Evolutionary conservation across 192 early-diverging fungal genomes (phyloP), one percentile per base, ranked within the genome.

Genomic region (Gonapodya prolifera): DNA sequence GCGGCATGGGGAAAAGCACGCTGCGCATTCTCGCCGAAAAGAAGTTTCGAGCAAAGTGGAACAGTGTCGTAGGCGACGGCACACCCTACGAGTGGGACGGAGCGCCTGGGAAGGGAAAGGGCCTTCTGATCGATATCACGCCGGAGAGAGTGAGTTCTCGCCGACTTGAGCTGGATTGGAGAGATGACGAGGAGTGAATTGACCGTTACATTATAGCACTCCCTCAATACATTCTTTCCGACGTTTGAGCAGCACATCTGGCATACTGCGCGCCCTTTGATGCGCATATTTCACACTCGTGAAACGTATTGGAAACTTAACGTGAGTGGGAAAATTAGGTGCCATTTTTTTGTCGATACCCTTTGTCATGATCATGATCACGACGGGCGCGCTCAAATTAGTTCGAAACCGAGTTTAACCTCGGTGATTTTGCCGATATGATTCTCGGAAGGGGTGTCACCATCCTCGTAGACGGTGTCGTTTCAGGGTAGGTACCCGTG

Each of bases 1-100:
- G 71, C 71, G 71, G 71, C 16, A 30, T 29, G 16, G 71, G 71
- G 8, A 73, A 73, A 32, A 16, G 8, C 8, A 73, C 71, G 2
- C 71, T 73, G 71, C 71, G 71, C 71, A 73, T 73, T 29, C 31
- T 73, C 8, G 71, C 71, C 71, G 71, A 73, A 29, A 16, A 73
- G 71, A 18, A 30, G 2, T 30, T 73, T 32, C 71, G 18, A 29
- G 8, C 8, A 18, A 16, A 8, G 71, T 29, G 29, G 28, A 32
- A 32, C 16, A 8, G 18, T 29, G 28, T 73, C 71, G 28, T 30
- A 32, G 28, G 71, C 2, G 71, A 73, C 31, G 28, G 71, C 8
- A 18, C 8, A 8, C 18, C 18, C 16, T 32, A 2, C 71, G 71
- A 18, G 71, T 32, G 8, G 2, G 71, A 29, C 18, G 8, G 29